Base-by-base conservation (phyloP, 164 flowering plant genomes). In the Vitis riparia region DNA sequence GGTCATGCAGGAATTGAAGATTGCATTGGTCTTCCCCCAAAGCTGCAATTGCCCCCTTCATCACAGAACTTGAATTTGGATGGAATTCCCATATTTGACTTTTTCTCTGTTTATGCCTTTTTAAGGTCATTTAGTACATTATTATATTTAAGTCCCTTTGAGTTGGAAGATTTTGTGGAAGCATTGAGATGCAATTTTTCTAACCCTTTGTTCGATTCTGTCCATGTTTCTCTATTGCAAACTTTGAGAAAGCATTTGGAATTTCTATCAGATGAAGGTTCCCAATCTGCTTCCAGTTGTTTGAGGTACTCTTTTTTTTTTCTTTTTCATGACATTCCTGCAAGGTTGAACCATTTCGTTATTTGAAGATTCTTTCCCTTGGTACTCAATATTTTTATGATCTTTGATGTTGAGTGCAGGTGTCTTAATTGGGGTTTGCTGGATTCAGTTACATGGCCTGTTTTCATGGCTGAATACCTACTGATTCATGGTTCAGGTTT, bases 391-490 rank as follows among this genome's bases (percentile, higher is more conserved):
- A 2, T 50, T 57, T 58, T 73, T 11, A 37, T 37, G 7, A 37
- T 14, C n/a, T 68, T 57, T 15, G 14, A 17, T 66, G 47, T 68
- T 63, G 63, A 37, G 58, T 81, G 79, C 71, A 96, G 98, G 97
- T 79, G 81, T 73, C 90, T 96, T 71, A 85, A 93, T 67, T 96
- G 99, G 99, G 82, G 75, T 63, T 80, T 93, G 37, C 73, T 96
- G 82, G 98, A 96, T 73, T 55, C 77, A 68, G 76, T 93, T 66
- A 90, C 98, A 0, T 96, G 98, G 98, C 98, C 99, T 15, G 66
- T 92, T 68, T 96, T 84, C 66, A 65, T 90, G 88, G 85, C 77
- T 19, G 93, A 88, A 75, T 96, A 96, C 75, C 78, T 90, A 23
- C 63, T 95, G 56, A 59, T 91, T 77, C 78, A 78, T 75, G 82